A percentile compares a stretch with the other conserved stretches of the same genome.
phyloP scores from a whole-genome alignment of 495 filamentous ascomycete species.

The Neurospora sp. region DNA sequence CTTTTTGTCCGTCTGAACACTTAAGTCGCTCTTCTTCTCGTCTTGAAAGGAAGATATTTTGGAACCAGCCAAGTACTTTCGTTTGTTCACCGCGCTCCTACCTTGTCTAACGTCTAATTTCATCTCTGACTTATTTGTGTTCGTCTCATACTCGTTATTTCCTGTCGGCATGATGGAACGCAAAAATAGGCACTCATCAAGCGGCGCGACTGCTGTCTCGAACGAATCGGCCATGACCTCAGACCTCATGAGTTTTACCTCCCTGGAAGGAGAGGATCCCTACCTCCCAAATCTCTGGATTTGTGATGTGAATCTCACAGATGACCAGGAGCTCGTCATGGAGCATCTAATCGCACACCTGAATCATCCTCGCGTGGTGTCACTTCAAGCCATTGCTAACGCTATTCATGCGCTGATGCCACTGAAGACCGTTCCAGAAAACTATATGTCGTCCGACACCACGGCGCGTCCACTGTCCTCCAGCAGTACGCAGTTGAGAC shows the following conservation, averaged over 20 bases:
- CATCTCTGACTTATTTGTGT: not conserved
- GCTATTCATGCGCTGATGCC: not conserved
- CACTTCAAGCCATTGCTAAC: not conserved
- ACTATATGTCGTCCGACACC: not conserved
- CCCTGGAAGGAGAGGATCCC: not conserved
- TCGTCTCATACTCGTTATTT: not conserved
- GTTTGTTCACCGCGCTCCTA: not conserved
- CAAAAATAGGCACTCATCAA: not conserved
- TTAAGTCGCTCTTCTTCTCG: not conserved
- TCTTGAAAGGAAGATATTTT: not conserved
- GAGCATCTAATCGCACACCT: not conserved
- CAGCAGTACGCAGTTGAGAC: not conserved
- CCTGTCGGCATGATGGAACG: not conserved
- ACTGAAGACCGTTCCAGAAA: not conserved
- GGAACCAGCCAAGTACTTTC: not conserved
- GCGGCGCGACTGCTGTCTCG: not conserved
- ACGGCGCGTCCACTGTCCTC: not conserved
- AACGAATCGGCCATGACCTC: not conserved
- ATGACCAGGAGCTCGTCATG: not conserved
- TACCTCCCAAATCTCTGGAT: not conserved
- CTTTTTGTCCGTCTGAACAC: not conserved
- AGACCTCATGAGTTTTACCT: not conserved
- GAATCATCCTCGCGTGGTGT: not conserved
- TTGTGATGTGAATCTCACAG: not conserved
- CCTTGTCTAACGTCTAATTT: not conserved